Evolutionary conservation across 1,139 yeast genomes (phyloP), one percentile per base, ranked within the genome.

Genomic region (Pneumocystis wakefieldiae): DNA sequence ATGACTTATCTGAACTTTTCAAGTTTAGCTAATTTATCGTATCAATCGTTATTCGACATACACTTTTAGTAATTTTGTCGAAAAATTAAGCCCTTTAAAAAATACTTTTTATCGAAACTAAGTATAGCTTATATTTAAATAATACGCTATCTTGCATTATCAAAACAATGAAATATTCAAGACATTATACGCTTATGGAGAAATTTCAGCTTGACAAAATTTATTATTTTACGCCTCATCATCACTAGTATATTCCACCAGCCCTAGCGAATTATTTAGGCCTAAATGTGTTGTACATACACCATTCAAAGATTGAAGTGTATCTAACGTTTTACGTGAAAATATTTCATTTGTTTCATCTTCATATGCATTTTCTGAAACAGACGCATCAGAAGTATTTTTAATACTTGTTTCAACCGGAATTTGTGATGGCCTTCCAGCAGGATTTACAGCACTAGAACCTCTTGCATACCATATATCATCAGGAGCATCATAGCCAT

Each of bases 391-490:
- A 24, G 12, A 24, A 48, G 55, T 24, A 48, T n/a, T 3, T 17
- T 48, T n/a, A 24, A 10, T 48, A 19, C 14, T 12, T 10, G n/a
- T 24, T 48, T 48, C n/a, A 48, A 24, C 14, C 10, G 55, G 28
- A 24, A 24, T 24, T 0, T 48, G 32, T 24, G 19, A 19, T 12
- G 38, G 28, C 15, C 38, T 57, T 37, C 28, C 38, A 10, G 63
- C 62, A 24, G 64, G 64, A 57, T 66, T 66, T 48, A 66, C 64
- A 6, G 67, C 65, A 17, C 55, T 61, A 4, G 59, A 19, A 6
- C 68, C 67, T n/a, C 66, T 57, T 10, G 67, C 65, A 60, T 65
- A 67, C 68, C 68, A 65, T 29, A 67, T 58, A 32, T 62, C 67
- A 41, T 67, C 68, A 3, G 67, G 62, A 8, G 66, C 65, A 32